A percentile compares a stretch with the other conserved stretches of the same genome.
phyloP scores from a whole-genome alignment of 169 alveolate species.

The Perkinsus olseni region DNA sequence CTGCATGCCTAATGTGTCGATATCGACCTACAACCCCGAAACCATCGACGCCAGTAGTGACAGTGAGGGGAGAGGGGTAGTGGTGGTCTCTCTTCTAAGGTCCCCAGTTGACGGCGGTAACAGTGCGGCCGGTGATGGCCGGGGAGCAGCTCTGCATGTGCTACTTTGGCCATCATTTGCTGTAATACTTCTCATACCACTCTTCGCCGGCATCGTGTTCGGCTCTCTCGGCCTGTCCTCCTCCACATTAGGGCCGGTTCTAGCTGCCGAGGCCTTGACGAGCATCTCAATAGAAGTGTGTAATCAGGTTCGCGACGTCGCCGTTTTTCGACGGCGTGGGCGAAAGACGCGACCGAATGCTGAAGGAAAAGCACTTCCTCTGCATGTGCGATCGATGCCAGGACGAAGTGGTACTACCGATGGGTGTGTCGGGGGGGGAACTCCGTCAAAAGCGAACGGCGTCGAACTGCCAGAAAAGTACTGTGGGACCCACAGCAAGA shows the following conservation, averaged over 20 bases:
- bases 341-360: not conserved
- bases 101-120: not conserved
- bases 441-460: no score
- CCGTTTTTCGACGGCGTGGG: not conserved
- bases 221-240: not conserved
- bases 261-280: no score
- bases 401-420: not conserved
- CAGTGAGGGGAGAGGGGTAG: no score
- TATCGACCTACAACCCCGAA: not conserved
- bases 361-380: not conserved
- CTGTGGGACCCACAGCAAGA: no score
- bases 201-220: not conserved
- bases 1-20: not conserved
- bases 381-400: not conserved
- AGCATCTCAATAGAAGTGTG: no score
- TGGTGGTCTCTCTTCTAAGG: not conserved
- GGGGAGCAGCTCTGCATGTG: not conserved
- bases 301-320: not conserved
- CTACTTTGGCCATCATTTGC: not conserved
- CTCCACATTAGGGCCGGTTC: no score
- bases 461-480: no score
- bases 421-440: not conserved
- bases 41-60: not conserved
- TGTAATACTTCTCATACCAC: not conserved
- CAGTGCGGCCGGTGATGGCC: not conserved